Evolutionary conservation across 2,329 filamentous ascomycete genomes (phyloP).

Genomic region (Aspergillus clavatus): DNA sequence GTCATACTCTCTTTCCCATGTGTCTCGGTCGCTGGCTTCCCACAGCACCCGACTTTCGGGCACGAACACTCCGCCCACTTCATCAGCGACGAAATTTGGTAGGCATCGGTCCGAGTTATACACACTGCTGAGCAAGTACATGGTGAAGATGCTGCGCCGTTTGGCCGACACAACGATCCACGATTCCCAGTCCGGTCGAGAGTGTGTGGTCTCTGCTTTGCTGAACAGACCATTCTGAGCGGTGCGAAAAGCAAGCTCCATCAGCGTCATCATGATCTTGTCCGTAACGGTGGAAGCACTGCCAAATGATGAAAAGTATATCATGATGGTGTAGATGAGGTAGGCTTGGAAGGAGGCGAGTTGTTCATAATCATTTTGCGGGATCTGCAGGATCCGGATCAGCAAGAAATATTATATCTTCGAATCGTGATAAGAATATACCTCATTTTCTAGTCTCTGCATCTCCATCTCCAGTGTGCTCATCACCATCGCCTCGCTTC

Average conservation of each 20-base stretch:
- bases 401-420: too few relatives aligned
- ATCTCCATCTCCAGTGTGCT: conserved; percentile 23
- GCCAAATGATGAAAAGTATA: conserved; percentile 41
- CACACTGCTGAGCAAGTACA: conserved; percentile 53
- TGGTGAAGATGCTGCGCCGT: conserved; percentile 47
- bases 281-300: conserved; percentile 32
- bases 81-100: conserved; percentile 47
- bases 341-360: conserved; percentile 51
- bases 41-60: conserved; percentile 44
- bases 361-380: conserved; percentile 22
- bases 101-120: conserved; percentile 43
- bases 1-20: conserved; percentile 46
- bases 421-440: conserved; percentile 7
- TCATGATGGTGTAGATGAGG: conserved; percentile 48
- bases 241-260: conserved; percentile 45
- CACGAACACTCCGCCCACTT: conserved; percentile 44
- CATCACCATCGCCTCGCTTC: conserved; percentile 24
- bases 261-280: conserved; percentile 47
- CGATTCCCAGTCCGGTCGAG: conserved; percentile 47
- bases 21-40: conserved; percentile 32
- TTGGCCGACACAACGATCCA: conserved; percentile 54
- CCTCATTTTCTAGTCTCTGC: conserved; percentile 16
- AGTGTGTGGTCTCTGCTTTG: conserved; percentile 35
- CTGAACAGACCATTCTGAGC: conserved; percentile 44
- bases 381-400: neutral